These are phyloP conservation scores for Funneliformis mosseae DNA, from an alignment of 192 early-diverging fungal genomes.

Conservation along the genomic window DNA sequence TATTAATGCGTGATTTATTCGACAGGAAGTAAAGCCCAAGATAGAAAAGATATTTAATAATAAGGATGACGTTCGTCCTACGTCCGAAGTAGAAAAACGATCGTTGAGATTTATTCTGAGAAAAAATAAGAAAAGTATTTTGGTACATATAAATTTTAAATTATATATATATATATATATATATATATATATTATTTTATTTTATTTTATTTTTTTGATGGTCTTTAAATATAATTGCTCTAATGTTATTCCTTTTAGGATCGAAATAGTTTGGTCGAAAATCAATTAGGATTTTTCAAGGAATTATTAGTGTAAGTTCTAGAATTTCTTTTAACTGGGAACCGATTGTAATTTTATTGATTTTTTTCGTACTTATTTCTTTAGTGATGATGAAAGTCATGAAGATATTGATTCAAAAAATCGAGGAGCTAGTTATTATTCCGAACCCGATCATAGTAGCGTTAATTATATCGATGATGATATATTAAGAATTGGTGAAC, in stretches of 20 bases:
- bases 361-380: neutral
- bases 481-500: slow-evolving; percentile 43
- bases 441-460: slow-evolving; percentile 29
- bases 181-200: too few species aligned
- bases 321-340: neutral
- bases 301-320: neutral
- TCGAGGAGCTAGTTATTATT: slow-evolving; percentile 34
- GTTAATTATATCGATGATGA: slow-evolving; percentile 38
- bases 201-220: neutral
- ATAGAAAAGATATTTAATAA: neutral
- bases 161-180: too few species aligned
- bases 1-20: neutral
- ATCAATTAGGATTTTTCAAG: neutral
- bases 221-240: neutral
- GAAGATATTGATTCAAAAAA: too few species aligned
- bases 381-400: slow-evolving; percentile 10
- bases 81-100: neutral
- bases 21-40: neutral
- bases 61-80: neutral
- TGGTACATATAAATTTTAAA: neutral
- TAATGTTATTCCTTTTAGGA: neutral
- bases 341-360: neutral
- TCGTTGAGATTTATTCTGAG: neutral
- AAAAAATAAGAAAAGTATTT: neutral
- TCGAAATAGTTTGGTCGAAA: slow-evolving; percentile 9